Percentiles rank a stretch among this genome's conserved stretches.
Evolutionary conservation across 2,329 filamentous ascomycete species (phyloP).

Genomic region (Colletotrichum chlorophyti): DNA sequence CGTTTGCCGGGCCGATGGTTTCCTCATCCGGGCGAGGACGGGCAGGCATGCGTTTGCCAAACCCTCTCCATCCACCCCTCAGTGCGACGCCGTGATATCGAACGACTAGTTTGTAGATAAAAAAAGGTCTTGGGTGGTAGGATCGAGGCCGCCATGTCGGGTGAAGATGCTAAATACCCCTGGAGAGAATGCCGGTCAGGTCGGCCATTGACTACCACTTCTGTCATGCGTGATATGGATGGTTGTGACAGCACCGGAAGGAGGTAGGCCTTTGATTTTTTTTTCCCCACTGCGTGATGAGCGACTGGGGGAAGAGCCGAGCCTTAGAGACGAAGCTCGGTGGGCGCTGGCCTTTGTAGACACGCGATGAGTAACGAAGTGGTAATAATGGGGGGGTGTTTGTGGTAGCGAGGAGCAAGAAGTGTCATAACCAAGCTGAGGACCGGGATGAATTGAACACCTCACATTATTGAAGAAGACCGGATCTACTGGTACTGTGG

Average conservation of each 20-base stretch:
- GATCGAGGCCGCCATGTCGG: conserved; percentile 11
- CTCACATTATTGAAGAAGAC: too few species aligned
- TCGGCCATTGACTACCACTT: neutral
- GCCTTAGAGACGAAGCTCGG: neutral
- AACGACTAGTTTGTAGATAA: neutral
- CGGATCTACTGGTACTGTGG: neutral
- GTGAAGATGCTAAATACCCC: neutral
- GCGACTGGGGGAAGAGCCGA: neutral
- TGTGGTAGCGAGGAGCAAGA: neutral
- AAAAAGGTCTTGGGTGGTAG: neutral
- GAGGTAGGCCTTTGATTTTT: conserved; percentile 12
- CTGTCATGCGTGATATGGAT: neutral
- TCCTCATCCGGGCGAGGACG: conserved; percentile 4
- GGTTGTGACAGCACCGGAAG: neutral
- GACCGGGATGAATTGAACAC: neutral
- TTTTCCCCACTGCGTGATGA: neutral
- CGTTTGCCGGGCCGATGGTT: conserved; percentile 2
- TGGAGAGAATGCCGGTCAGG: neutral
- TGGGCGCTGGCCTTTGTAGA: too few species aligned
- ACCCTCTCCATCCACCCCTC: too few species aligned
- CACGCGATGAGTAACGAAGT: too few species aligned
- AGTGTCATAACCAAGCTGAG: too few species aligned
- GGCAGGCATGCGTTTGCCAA: neutral
- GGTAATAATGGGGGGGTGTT: too few species aligned
- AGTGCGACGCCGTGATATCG: conserved; percentile 4